These are phyloP conservation scores for Silene latifolia DNA, from an alignment of 148 eudicot species.

Conservation along the genomic window DNA sequence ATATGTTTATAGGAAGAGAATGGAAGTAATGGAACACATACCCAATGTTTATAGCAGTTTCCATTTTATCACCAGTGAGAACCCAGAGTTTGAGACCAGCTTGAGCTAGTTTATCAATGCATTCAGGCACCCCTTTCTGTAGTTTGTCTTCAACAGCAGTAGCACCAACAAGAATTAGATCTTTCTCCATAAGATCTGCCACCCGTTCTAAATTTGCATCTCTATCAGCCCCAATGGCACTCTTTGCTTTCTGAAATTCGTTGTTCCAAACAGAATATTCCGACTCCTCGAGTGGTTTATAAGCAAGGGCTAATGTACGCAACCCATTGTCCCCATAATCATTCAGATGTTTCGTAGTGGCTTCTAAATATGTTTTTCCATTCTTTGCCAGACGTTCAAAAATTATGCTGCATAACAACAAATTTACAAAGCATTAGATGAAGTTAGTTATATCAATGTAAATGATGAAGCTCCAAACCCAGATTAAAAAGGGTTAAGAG, in stretches of 20 bases:
- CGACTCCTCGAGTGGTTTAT: slow-evolving; percentile 65
- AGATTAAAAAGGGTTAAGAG: background rate
- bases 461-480: background rate
- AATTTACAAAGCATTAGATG: background rate
- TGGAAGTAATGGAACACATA: slow-evolving; percentile 31
- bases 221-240: slow-evolving; percentile 67
- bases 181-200: slow-evolving; percentile 80
- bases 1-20: background rate
- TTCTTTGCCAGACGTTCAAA: slow-evolving; percentile 81
- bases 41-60: slow-evolving; percentile 99
- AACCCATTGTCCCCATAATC: slow-evolving; percentile 93
- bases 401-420: slow-evolving; percentile 56
- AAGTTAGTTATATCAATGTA: background rate
- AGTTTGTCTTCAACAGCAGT: slow-evolving; percentile 97
- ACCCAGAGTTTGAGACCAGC: slow-evolving; percentile 99
- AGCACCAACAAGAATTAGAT: slow-evolving; percentile 88
- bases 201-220: slow-evolving; percentile 64
- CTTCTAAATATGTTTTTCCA: slow-evolving; percentile 56
- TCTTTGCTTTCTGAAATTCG: slow-evolving; percentile 72
- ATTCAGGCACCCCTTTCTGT: slow-evolving; percentile 91
- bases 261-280: slow-evolving; percentile 76
- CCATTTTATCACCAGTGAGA: slow-evolving; percentile 99
- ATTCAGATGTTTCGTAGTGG: slow-evolving; percentile 74
- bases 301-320: slow-evolving; percentile 88
- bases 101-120: slow-evolving; percentile 96